These are phyloP conservation scores for Casuarina glauca DNA, from an alignment of 306 rosid genomes.

Conservation along the genomic window DNA sequence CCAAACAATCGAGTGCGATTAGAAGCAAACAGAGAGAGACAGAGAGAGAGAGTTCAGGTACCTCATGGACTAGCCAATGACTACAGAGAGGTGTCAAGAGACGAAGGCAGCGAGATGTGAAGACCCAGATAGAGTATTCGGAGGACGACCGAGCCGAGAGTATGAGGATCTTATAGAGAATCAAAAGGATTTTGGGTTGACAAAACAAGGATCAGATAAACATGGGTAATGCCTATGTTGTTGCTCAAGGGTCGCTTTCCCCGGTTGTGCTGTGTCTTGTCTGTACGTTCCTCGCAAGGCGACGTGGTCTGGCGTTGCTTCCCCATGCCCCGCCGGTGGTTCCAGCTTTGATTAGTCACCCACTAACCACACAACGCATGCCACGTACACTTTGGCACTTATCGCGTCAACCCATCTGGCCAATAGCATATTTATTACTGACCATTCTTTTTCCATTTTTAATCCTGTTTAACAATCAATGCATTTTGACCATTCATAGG, in stretches of 20 bases:
- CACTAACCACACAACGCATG: too few relatives aligned
- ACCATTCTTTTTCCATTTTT: too few relatives aligned
- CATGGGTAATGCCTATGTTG: neutral
- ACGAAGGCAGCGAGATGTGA: neutral
- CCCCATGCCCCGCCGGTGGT: too few relatives aligned
- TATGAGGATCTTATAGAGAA: slow-evolving; percentile 9
- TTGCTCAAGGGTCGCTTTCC: slow-evolving; percentile 17
- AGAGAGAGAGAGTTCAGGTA: slow-evolving; percentile 13
- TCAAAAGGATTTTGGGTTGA: neutral
- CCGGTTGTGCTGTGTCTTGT: neutral
- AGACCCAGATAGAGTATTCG: neutral
- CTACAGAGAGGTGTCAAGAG: neutral
- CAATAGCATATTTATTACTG: too few relatives aligned
- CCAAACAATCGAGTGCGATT: neutral
- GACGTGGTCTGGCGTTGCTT: too few relatives aligned
- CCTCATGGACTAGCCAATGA: slow-evolving; percentile 27
- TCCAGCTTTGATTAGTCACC: too few relatives aligned
- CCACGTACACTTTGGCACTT: too few relatives aligned
- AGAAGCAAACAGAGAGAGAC: neutral
- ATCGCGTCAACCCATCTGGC: too few relatives aligned
- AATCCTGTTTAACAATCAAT: too few relatives aligned
- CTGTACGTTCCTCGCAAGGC: neutral
- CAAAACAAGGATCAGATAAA: neutral
- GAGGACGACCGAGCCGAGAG: slow-evolving; percentile 5
- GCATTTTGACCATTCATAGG: too few relatives aligned